phyloP scores from a whole-genome alignment of 75 land plant genomes.

The Picea glauca region DNA sequence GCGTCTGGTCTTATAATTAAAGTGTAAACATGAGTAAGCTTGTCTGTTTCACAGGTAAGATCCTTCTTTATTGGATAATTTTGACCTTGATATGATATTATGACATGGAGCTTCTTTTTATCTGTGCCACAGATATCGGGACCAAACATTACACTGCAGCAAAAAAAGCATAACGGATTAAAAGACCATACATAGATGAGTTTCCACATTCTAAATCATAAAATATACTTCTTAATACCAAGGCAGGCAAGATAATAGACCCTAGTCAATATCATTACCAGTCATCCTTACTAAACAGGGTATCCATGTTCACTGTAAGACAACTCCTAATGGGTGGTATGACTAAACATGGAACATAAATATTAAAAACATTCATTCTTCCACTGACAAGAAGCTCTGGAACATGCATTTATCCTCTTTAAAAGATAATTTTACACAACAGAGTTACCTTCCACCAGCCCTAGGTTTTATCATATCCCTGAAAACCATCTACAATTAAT shows the following conservation, averaged over 20 bases:
- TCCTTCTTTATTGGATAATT: conserved; percentile 81
- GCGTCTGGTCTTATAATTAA: conserved; percentile 87
- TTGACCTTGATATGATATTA: conserved; percentile 65
- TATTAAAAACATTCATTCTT: neutral
- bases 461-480: neutral
- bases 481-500: no score
- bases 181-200: neutral
- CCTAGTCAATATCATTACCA: neutral
- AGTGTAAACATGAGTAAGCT: conserved; percentile 85
- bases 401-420: neutral
- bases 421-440: neutral
- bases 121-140: conserved; percentile 86
- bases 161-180: conserved; percentile 6
- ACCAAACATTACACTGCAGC: conserved; percentile 87
- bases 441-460: neutral
- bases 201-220: neutral
- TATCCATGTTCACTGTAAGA: neutral
- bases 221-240: neutral
- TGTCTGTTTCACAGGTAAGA: conserved; percentile 79
- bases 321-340: neutral
- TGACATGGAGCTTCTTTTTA: conserved; percentile 79
- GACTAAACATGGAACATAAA: neutral
- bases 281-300: neutral
- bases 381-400: neutral
- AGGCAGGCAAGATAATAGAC: neutral